These are phyloP conservation scores for Penicillium chermesinum DNA, from an alignment of 495 filamentous ascomycete species.

Conservation along the genomic window DNA sequence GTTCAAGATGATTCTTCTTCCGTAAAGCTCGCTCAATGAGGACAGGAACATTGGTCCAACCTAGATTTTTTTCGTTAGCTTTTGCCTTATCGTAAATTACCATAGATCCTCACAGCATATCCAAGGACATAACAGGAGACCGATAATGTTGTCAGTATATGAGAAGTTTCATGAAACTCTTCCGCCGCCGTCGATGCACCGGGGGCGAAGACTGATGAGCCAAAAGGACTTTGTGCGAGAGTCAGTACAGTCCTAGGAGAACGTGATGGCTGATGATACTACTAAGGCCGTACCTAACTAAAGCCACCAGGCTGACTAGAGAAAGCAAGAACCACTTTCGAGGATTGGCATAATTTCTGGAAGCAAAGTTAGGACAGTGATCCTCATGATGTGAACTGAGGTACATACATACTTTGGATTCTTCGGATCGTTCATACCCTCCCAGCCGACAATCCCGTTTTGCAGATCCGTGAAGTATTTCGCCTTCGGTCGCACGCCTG, in stretches of 20 bases:
- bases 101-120: not conserved
- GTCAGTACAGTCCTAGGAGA: no score
- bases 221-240: constrained; percentile 12
- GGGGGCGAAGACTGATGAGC: constrained; percentile 8
- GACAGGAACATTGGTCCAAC: not conserved
- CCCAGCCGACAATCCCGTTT: constrained; percentile 10
- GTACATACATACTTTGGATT: constrained; percentile 3
- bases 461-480: not conserved
- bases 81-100: not conserved
- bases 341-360: constrained; percentile 7
- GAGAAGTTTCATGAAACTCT: not conserved
- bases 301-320: constrained; percentile 7
- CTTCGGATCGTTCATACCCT: constrained; percentile 9
- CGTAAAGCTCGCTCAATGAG: not conserved
- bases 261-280: not conserved
- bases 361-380: not conserved
- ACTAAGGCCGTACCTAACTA: not conserved
- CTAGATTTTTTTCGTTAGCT: not conserved
- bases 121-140: not conserved
- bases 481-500: no score
- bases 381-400: no score
- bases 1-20: not conserved
- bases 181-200: not conserved
- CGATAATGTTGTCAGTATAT: not conserved
- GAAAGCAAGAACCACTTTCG: constrained; percentile 9